These are phyloP conservation scores for Termitomyces sp. DNA, from an alignment of 768 basidiomycete genomes.

Conservation along the genomic window DNA sequence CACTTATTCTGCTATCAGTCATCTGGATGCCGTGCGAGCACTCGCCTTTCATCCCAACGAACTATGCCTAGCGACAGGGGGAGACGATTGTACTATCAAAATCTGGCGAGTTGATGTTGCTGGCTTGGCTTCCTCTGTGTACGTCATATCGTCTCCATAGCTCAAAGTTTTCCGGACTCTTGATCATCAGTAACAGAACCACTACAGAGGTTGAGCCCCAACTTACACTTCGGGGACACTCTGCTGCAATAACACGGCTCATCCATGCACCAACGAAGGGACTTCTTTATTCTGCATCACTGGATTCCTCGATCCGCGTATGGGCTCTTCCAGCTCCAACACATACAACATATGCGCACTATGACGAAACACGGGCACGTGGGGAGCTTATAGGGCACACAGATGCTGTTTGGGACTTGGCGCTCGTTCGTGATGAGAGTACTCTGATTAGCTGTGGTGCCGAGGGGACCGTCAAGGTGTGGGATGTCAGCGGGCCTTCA, in stretches of 20 bases:
- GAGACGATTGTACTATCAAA: conserved; percentile 94
- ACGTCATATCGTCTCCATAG: conserved; percentile 28
- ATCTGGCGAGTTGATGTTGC: conserved; percentile 88
- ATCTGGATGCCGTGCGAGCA: conserved; percentile 89
- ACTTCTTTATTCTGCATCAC: conserved; percentile 83
- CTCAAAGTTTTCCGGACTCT: conserved; percentile 13
- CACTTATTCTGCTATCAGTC: conserved; percentile 41
- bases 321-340: conserved; percentile 76
- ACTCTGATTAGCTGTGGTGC: conserved; percentile 87
- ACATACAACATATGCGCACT: conserved; percentile 89
- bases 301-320: conserved; percentile 89
- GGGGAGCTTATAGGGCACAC: conserved; percentile 88
- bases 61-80: conserved; percentile 83
- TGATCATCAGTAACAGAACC: conserved; percentile 45
- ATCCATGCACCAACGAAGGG: conserved; percentile 72
- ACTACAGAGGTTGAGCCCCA: conserved; percentile 91
- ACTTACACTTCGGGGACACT: conserved; percentile 90
- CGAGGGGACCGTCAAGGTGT: conserved; percentile 89
- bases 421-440: conserved; percentile 75
- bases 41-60: conserved; percentile 87
- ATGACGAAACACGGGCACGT: conserved; percentile 71
- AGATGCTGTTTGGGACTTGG: conserved; percentile 95
- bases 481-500: conserved; percentile 75
- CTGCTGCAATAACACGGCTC: conserved; percentile 83
- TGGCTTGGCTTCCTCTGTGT: conserved; percentile 72